Evolutionary conservation across 768 basidiomycete genomes (phyloP), one percentile per base, ranked within the genome.

Genomic region (Thelephora aurantiotincta): DNA sequence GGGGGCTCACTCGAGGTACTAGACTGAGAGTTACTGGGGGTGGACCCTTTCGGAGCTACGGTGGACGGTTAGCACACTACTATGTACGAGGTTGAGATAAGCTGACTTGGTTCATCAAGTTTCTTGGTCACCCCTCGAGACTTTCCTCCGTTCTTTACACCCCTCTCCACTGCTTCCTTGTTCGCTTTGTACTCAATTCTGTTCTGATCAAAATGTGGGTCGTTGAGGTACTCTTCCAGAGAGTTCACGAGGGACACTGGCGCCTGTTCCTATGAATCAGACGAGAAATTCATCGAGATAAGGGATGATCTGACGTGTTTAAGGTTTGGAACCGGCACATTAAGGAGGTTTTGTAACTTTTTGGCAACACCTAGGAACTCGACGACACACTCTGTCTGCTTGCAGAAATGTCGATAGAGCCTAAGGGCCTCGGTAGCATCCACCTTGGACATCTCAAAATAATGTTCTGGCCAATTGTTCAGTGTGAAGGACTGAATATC

Each of bases 191-290:
- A 97, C 58, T 98, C 96, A 7, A 83, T 67, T 51, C 94, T 69
- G 63, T 97, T 98, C 63, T 88, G 81, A 62, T 98, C 96, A 55
- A 99, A 99, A 58, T 91, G 91, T 19, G 93, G 87, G 63, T 99
- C 96, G 48, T 89, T 81, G 45, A 99, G 72, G 60, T 98, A 99
- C 58, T 98, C 94, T 60, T 98, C 86, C 26, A 99, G 72, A 16
- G 96, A 80, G 33, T 82, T 81, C 5, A 87, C 94, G n/a, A 99
- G 71, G 0, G 89, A 92, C 11, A 96, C 84, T 5, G 96, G 96
- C 0, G 96, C 92, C 91, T 93, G 48, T 22, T 7, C n/a, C n/a
- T 35, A 33, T 43, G 5, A 43, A 9, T 16, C 11, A 20, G 5
- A 43, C 41, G 26, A 43, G 36, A 45, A 19, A 30, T 7, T 6